phyloP scores from a whole-genome alignment of 164 flowering plant species.

The Umbellularia californica region DNA sequence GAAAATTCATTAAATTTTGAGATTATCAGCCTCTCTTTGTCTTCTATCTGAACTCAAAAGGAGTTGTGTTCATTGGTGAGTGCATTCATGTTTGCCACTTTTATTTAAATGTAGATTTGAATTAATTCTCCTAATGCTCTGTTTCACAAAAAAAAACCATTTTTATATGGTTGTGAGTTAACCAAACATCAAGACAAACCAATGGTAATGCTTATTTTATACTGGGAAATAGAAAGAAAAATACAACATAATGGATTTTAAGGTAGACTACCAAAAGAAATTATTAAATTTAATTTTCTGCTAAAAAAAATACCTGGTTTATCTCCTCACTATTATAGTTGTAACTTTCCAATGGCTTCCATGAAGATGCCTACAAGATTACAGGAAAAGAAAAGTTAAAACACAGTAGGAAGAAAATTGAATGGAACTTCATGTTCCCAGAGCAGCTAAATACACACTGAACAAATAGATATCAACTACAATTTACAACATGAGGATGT shows the following conservation, averaged over 20 bases:
- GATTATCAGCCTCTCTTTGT: too few species aligned
- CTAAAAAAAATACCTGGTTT: constrained; percentile 53
- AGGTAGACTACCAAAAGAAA: too few species aligned
- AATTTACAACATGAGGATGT: too few species aligned
- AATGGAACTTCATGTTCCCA: too few species aligned
- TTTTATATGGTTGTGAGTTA: background rate
- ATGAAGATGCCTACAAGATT: constrained; percentile 47
- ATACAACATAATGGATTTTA: too few species aligned
- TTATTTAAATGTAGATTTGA: background rate
- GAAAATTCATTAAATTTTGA: too few species aligned
- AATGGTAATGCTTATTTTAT: background rate
- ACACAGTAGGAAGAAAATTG: too few species aligned
- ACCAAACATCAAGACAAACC: background rate
- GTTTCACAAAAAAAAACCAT: background rate
- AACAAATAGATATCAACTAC: too few species aligned
- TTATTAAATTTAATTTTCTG: background rate
- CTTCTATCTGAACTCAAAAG: background rate
- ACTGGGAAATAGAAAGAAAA: background rate
- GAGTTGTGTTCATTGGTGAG: background rate
- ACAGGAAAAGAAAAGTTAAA: background rate
- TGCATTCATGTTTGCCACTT: background rate
- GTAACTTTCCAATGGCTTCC: constrained; percentile 69
- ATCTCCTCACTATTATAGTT: constrained; percentile 88
- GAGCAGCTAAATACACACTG: too few species aligned
- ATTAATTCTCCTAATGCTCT: background rate